Evolutionary conservation across 768 basidiomycete genomes (phyloP), one percentile per base, ranked within the genome.

Genomic region (Lepiota subincarnata): DNA sequence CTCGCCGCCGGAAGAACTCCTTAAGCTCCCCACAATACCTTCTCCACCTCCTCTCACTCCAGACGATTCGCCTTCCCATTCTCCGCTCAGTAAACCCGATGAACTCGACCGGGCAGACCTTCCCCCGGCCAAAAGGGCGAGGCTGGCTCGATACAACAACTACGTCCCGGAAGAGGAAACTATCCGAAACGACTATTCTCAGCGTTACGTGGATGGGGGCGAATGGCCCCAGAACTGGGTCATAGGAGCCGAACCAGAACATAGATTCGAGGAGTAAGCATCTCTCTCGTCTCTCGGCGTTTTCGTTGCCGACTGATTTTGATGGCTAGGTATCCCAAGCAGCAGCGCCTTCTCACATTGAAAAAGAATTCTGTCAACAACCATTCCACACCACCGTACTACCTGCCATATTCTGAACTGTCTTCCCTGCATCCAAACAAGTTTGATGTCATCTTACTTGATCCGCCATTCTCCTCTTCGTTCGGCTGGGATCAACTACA

Each of bases 151-250:
- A 34, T 93, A 91, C 59, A 66, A 67, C 31, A 94, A 95, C 63
- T 95, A 96, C 59, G 79, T 94, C 13, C 86, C 90, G 1, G 92
- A 93, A 57, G 96, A 99, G 65, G 96, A 99, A 67, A 98, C 94
- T 0, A 89, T 99, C 40, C 80, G 97, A 44, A 98, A 97, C 61
- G 95, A 99, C 71, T 93, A 95, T 64, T 91, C 89, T 0, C 87
- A 88, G 68, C 75, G 87, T 58, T 98, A 96, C 68, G 92, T 95
- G 31, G 86, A 91, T 61, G 80, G 88, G 1, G 95, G 94, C 8
- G 89, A 91, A 58, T 93, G 94, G 86, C 92, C 94, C 1, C 93
- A 96, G 70, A 86, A 97, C 62, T 92, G 86, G 82, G 88, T 99
- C 7, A 72, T 92, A 6, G 95, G 94, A 18, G 89, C 92, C 4